Evolutionary conservation across 768 basidiomycete genomes (phyloP).

Genomic region (Mrakia frigida): DNA sequence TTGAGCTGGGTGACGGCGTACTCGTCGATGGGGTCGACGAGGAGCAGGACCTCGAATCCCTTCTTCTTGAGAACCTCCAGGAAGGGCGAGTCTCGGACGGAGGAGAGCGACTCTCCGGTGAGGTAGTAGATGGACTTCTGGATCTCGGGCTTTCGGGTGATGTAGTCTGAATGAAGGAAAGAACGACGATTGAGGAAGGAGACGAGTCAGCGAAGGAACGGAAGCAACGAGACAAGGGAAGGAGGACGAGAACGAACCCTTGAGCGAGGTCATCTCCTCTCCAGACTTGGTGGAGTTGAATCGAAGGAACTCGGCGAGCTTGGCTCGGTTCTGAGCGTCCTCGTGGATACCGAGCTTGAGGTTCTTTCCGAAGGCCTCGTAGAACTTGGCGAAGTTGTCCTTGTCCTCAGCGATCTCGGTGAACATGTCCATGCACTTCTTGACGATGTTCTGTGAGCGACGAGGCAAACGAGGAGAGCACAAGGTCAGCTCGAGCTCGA

Average conservation of each 20-base stretch:
- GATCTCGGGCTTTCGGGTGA: constrained; percentile 97
- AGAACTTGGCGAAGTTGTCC: constrained; percentile 85
- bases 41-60: constrained; percentile 94
- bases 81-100: constrained; percentile 93
- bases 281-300: constrained; percentile 92
- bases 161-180: constrained; percentile 65
- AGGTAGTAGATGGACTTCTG: constrained; percentile 99
- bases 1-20: constrained; percentile 98
- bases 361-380: constrained; percentile 97
- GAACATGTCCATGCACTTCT: constrained; percentile 76
- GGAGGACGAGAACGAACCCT: constrained; percentile 55
- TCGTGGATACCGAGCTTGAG: constrained; percentile 99
- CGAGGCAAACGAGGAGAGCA: not conserved
- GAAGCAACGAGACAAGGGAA: too few relatives aligned
- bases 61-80: constrained; percentile 99
- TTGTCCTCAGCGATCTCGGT: constrained; percentile 98
- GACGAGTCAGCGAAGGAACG: too few relatives aligned
- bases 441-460: constrained; percentile 31
- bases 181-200: not conserved
- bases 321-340: constrained; percentile 96
- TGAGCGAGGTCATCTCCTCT: constrained; percentile 88
- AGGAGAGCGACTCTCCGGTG: constrained; percentile 91
- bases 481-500: not conserved
- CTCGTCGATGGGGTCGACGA: constrained; percentile 98
- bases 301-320: constrained; percentile 97